Base-by-base conservation (phyloP, 2,329 filamentous ascomycete genomes). In the Diaporthe citriasiana region DNA sequence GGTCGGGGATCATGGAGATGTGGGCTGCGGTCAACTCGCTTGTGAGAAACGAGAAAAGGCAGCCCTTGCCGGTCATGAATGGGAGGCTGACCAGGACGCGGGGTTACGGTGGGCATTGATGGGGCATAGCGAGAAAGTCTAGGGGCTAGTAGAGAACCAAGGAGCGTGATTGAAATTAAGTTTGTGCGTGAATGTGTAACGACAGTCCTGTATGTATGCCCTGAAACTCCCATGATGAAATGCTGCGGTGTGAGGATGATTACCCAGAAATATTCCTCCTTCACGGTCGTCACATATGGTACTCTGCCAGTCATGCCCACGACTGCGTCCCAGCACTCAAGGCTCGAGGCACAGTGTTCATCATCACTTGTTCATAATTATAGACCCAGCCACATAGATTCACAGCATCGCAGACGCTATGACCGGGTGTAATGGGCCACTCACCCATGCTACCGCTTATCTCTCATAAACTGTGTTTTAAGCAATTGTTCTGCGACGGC, bases 1-100 rank as follows among this genome's bases (percentile, higher is more conserved):
- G 97, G 57, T 93, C 94, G 0, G 92, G 93, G 2, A 93, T 98
- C 73, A 87, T 90, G 78, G 95, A 98, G 81, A 93, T 98, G 82
- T 99, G 97, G 97, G 87, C 89, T 56, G 89, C 90, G 51, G 84
- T 97, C 72, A 93, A 89, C 75, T 84, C 84, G 40, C 80, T 89
- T 63, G 79, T 84, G 40, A 84, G 85, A 10, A 81, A 82, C 10
- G 84, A 77, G 84, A 89, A 84, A 74, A 85, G 85, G 76, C 82
- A 83, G 5, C 82, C 85, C 55, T 81, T 83, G 13, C 82, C 82
- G 6, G 78, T 79, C 17, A 74, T 83, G 35, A 83, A 82, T 55
- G 81, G 82, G 63, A 78, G 74, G 53, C 60, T 75, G 40, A 40
- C 68, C 17, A 69, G 74, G 55, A 66, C 72, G 7, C 59, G 74